These are phyloP conservation scores for Entoloma clypeatum DNA, from an alignment of 1,284 basidiomycete genomes.

Conservation along the genomic window DNA sequence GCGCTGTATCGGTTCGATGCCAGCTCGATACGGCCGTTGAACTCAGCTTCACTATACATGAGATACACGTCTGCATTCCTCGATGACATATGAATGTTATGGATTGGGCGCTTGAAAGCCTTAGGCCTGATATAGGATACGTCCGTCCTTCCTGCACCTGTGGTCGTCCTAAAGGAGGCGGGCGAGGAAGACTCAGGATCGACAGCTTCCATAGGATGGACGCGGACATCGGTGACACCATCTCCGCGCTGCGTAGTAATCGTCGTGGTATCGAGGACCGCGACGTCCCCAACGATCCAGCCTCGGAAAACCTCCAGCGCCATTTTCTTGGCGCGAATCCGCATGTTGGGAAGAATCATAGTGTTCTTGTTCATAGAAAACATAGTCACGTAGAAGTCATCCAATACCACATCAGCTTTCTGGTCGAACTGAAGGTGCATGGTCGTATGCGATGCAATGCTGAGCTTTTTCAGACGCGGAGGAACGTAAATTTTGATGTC, in stretches of 20 bases:
- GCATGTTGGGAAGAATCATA: conserved; percentile 42
- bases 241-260: conserved; percentile 49
- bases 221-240: conserved; percentile 46
- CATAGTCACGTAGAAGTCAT: conserved; percentile 43
- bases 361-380: conserved; percentile 34
- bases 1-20: conserved; percentile 41
- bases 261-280: conserved; percentile 38
- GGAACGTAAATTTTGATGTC: conserved; percentile 52
- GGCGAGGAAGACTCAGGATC: conserved; percentile 31
- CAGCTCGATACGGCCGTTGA: conserved; percentile 46
- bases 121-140: conserved; percentile 42
- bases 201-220: conserved; percentile 37
- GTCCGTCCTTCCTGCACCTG: conserved; percentile 49
- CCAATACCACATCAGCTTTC: conserved; percentile 39
- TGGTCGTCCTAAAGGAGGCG: conserved; percentile 42
- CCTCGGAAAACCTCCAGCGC: conserved; percentile 46
- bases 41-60: conserved; percentile 48
- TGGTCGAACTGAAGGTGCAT: conserved; percentile 49
- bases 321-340: conserved; percentile 37
- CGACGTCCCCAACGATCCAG: conserved; percentile 57
- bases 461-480: conserved; percentile 41
- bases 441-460: conserved; percentile 37
- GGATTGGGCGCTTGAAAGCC: conserved; percentile 41
- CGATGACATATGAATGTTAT: conserved; percentile 42
- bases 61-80: conserved; percentile 51